Conservation (phyloP, 2,329 filamentous ascomycete species). For the Triangularia verruculosa region DNA sequence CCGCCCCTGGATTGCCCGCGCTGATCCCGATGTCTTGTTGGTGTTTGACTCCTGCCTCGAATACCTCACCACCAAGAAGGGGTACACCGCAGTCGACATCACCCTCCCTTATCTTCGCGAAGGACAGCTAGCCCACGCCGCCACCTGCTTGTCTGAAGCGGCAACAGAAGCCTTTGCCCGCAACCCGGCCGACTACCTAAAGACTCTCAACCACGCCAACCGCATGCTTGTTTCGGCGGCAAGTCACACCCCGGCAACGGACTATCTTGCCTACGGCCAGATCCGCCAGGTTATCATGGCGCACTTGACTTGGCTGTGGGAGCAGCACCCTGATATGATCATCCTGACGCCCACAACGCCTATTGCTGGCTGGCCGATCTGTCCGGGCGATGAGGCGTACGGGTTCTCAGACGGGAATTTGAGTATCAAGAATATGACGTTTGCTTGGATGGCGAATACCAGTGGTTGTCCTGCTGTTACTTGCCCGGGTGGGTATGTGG, state of each 20-base stretch:
- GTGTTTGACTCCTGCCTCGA: constrained; percentile 62
- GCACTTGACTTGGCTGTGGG: constrained; percentile 70
- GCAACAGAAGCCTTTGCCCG: constrained; percentile 45
- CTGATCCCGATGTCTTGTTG: constrained; percentile 60
- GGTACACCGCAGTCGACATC: constrained; percentile 56
- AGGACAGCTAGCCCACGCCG: constrained; percentile 72
- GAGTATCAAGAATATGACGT: constrained; percentile 77
- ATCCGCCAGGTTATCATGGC: constrained; percentile 75
- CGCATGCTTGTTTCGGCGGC: constrained; percentile 66
- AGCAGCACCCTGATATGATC: constrained; percentile 68
- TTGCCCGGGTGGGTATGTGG: constrained; percentile 70
- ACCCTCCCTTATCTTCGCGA: constrained; percentile 64
- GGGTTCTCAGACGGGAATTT: constrained; percentile 73
- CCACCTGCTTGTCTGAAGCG: constrained; percentile 74
- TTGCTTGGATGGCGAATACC: constrained; percentile 81
- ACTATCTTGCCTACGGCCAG: constrained; percentile 70
- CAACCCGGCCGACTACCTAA: constrained; percentile 48
- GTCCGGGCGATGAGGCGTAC: constrained; percentile 57
- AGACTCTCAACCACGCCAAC: constrained; percentile 63
- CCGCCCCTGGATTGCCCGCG: constrained; percentile 65
- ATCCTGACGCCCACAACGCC: constrained; percentile 78
- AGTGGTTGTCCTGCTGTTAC: constrained; percentile 72
- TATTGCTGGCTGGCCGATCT: constrained; percentile 68
- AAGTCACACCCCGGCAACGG: constrained; percentile 60
- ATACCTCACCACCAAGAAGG: constrained; percentile 50